Base-by-base conservation (phyloP, 2,329 filamentous ascomycete species). In the Stemphylium lycopersici region DNA sequence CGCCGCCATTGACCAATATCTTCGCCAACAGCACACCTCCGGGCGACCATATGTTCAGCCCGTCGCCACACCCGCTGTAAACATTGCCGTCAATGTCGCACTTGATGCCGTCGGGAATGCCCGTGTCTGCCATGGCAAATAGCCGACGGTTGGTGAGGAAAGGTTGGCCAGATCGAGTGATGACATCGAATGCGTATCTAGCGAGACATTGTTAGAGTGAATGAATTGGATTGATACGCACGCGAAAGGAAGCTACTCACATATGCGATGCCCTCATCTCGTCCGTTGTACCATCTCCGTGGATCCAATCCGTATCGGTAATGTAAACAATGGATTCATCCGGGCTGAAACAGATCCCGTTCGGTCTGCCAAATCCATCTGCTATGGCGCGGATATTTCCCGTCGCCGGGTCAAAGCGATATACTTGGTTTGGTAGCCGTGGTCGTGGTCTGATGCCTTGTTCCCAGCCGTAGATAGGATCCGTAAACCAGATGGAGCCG, bases 41-140 rank as follows among this genome's bases (percentile, higher is more conserved):
- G 1, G 74, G 56, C 33, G 68, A 78, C 78, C 79, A 83, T 5
- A 83, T 73, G 51, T 81, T 79, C 11, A 83, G 65, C 1, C 81
- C 81, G 47, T 80, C 80, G 2, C 73, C 76, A 46, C 80, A 81
- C 0, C 77, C 79, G 26, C 75, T 75, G 56, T 79, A 87, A 2
- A 87, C 79, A 48, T 85, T 83, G 2, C 84, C 84, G 3, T 78
- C 70, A 0, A 20, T 43, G 40, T 66, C 63, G 49, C 65, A 68
- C 29, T 66, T 68, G 45, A 69, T 66, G 5, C 61, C 65, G 22
- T 70, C 61, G 0, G 66, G 66, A 7, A 66, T 52, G 6, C 60
- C 58, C 4, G 40, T 57, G 34, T 66, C 66, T 1, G 63, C 56
- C 45, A 60, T 58, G 13, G 66, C 66, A 41, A 70, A 68, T 1